phyloP scores from a whole-genome alignment of 345 rosid genomes.

The Citrus australasica region DNA sequence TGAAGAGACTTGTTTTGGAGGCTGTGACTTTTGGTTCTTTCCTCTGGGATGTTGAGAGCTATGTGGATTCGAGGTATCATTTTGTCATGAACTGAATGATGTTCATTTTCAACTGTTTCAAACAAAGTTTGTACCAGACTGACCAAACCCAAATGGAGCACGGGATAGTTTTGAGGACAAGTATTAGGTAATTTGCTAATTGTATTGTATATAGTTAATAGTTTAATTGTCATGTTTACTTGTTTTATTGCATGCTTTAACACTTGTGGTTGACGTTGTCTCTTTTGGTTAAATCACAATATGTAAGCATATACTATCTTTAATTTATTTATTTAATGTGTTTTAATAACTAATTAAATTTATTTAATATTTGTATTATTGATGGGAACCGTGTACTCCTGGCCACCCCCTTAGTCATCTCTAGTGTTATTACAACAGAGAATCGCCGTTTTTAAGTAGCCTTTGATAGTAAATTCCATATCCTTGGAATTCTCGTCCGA shows the following conservation, averaged over 20 bases:
- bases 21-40: slow-evolving; percentile 97
- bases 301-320: too few species aligned
- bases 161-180: slow-evolving; percentile 12
- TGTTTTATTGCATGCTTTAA: background rate
- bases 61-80: slow-evolving; percentile 90
- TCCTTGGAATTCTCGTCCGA: too few species aligned
- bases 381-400: too few species aligned
- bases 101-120: background rate
- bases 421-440: too few species aligned
- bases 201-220: slow-evolving; percentile 13
- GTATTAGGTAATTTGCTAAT: background rate
- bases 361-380: too few species aligned
- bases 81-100: slow-evolving; percentile 59
- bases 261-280: background rate
- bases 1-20: slow-evolving; percentile 92
- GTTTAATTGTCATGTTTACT: slow-evolving; percentile 8
- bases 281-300: too few species aligned
- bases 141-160: slow-evolving; percentile 9
- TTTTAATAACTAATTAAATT: too few species aligned
- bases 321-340: too few species aligned
- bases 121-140: background rate
- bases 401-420: too few species aligned
- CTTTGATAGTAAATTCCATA: too few species aligned
- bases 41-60: slow-evolving; percentile 97
- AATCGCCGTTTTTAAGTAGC: too few species aligned